Evolutionary conservation across 192 early-diverging fungal genomes (phyloP), one percentile per base, ranked within the genome.

Genomic region (Coemansia sp.): DNA sequence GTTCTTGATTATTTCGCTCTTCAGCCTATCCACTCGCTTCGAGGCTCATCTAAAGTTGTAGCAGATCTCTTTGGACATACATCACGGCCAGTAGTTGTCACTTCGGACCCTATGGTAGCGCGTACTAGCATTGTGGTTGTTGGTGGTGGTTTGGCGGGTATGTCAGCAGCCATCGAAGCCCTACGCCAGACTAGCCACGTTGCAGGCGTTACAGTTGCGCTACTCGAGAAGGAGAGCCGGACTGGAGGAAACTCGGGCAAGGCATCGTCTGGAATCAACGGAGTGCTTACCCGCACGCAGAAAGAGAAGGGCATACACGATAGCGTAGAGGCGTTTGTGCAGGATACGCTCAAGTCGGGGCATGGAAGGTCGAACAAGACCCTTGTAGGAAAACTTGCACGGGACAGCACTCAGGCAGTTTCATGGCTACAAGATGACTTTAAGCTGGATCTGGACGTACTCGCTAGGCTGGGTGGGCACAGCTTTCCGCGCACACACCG

Each of bases 261-360:
- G 85, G 96, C 96, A 27, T 96, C 95, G 16, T 96, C 95, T 5
- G 96, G 96, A 63, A 98, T 98, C 80, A 98, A 97, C 85, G 95
- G 95, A 45, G 95, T 92, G 41, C 83, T 91, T 39, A 98, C 96
- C 45, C 87, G 85, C 56, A 93, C 94, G 50, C 96, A 98, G 73
- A 83, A 89, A 40, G 65, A 59, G 8, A 79, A 78, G 39, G 84
- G 85, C 11, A 89, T 92, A 65, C 74, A 87, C 83, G 96, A 98
- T 79, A 93, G 91, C 31, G 88, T 89, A 24, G 91, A 91, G 37
- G 86, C 88, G 63, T 96, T 98, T 77, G 89, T 91, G 53, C 89
- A 88, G 19, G 96, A 98, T 75, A 92, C 93, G n/a, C 85, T 91
- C 31, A 86, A 84, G 46, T 96, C 94, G 9, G 95, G 94, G 17